phyloP scores from a whole-genome alignment of 1,284 basidiomycete genomes.

The Ustilago esculenta region DNA sequence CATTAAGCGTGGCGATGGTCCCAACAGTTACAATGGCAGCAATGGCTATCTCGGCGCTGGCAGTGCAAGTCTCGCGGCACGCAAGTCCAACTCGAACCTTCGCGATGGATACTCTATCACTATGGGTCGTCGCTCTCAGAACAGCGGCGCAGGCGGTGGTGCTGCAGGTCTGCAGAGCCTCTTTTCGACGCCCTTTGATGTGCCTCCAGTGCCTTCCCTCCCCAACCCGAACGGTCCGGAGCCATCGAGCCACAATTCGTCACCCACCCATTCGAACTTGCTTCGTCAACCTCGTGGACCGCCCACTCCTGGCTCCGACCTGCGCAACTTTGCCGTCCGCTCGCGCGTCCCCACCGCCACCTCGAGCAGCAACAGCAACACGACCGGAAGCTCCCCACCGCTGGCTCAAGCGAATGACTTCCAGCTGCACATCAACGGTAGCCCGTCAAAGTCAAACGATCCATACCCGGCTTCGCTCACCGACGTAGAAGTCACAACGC shows the following conservation, averaged over 20 bases:
- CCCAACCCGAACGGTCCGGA: slow-evolving; percentile 17
- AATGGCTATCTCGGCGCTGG: slow-evolving; percentile 20
- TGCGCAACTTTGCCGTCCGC: slow-evolving; percentile 52
- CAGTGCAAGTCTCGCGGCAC: slow-evolving; percentile 21
- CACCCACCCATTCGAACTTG: slow-evolving; percentile 26
- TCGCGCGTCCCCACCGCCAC: slow-evolving; percentile 35
- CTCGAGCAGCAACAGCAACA: slow-evolving; percentile 6
- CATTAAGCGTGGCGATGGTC: slow-evolving; percentile 55
- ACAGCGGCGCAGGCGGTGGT: slow-evolving; percentile 46
- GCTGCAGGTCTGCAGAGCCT: slow-evolving; percentile 54
- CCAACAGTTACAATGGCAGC: slow-evolving; percentile 8
- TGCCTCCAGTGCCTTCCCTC: slow-evolving; percentile 51
- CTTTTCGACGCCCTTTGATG: slow-evolving; percentile 60
- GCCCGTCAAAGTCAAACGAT: slow-evolving; percentile 20
- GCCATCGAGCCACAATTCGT: slow-evolving; percentile 16
- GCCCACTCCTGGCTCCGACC: slow-evolving; percentile 41
- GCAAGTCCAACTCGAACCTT: slow-evolving; percentile 54
- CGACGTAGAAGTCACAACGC: slow-evolving; percentile 38
- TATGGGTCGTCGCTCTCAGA: slow-evolving; percentile 66
- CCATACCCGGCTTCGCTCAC: slow-evolving; percentile 8
- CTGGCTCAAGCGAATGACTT: slow-evolving; percentile 11
- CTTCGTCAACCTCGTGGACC: slow-evolving; percentile 56
- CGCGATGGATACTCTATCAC: slow-evolving; percentile 56
- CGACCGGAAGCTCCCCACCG: slow-evolving; percentile 3
- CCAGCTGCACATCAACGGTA: slow-evolving; percentile 38